Evolutionary conservation across 352 stramenopile genomes (phyloP).

Genomic region (Phytophthora fragariaefolia): DNA sequence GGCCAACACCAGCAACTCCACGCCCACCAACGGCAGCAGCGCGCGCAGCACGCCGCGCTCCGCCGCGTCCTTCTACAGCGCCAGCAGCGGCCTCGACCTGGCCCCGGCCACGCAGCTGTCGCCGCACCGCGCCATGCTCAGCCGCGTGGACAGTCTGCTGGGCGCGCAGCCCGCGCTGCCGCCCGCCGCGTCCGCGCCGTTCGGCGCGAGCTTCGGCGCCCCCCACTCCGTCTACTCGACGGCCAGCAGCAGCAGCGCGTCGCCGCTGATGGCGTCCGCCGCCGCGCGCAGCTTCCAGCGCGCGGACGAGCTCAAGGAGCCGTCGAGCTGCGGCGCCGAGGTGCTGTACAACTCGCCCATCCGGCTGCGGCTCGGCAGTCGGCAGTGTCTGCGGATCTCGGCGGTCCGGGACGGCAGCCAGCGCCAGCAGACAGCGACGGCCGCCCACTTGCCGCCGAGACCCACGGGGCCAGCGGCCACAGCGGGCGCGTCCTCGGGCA

Average conservation of each 20-base stretch:
- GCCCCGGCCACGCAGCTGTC: conserved; percentile 47
- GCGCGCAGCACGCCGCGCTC: conserved; percentile 33
- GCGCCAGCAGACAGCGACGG: conserved; percentile 15
- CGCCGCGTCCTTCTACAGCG: conserved; percentile 36
- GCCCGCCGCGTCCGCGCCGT: conserved; percentile 26
- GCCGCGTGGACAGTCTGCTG: conserved; percentile 63
- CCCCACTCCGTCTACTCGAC: conserved; percentile 13
- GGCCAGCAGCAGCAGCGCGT: conserved; percentile 16
- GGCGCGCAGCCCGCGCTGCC: conserved; percentile 27
- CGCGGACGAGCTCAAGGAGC: conserved; percentile 54
- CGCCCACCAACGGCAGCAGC: conserved; percentile 34
- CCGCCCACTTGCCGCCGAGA: conserved; percentile 42
- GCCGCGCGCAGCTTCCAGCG: conserved; percentile 25
- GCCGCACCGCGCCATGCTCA: conserved; percentile 65
- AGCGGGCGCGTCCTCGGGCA: conserved; percentile 21
- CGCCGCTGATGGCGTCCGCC: conserved; percentile 21
- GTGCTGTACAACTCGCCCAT: conserved; percentile 80
- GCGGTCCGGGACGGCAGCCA: conserved; percentile 19
- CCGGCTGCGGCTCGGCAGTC: conserved; percentile 73
- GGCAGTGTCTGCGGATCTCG: conserved; percentile 68
- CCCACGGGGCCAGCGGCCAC: conserved; percentile 17
- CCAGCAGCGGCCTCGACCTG: conserved; percentile 21
- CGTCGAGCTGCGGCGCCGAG: conserved; percentile 68
- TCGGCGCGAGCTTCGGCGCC: conserved; percentile 13
- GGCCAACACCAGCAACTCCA: conserved; percentile 40